Percentiles rank a stretch among this genome's conserved stretches.
phyloP scores from a whole-genome alignment of 1,284 basidiomycete genomes.

The Xanthoconium separans region DNA sequence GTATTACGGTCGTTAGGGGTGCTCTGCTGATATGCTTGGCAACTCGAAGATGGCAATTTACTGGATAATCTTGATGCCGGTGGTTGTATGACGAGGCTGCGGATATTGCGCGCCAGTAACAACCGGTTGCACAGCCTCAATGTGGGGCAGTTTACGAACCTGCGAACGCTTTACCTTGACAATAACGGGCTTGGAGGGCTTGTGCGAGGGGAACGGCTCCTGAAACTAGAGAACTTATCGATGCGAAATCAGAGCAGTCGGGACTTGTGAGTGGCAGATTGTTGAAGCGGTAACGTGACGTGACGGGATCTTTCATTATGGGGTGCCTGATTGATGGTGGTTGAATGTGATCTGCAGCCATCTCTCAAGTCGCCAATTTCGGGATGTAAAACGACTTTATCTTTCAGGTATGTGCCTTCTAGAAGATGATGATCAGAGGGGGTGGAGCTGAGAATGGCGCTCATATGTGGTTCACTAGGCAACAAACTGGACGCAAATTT shows the following conservation, averaged over 20 bases:
- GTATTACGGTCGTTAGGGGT: constrained; percentile 11
- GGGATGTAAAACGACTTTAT: constrained; percentile 91
- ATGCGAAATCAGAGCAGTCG: constrained; percentile 83
- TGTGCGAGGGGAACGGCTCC: constrained; percentile 53
- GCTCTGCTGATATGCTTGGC: constrained; percentile 17
- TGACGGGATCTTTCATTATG: constrained; percentile 39
- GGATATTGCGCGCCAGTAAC: constrained; percentile 84
- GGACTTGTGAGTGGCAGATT: constrained; percentile 59
- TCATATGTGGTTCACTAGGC: constrained; percentile 35
- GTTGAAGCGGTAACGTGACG: constrained; percentile 23
- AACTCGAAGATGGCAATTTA: constrained; percentile 68
- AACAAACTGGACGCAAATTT: constrained; percentile 47
- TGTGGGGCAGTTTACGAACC: constrained; percentile 63
- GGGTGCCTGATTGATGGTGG: constrained; percentile 36
- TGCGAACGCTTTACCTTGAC: constrained; percentile 93
- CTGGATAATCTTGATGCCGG: constrained; percentile 53
- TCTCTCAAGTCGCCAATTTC: constrained; percentile 70
- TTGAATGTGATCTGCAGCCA: constrained; percentile 42
- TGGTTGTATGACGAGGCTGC: constrained; percentile 62
- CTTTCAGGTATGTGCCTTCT: constrained; percentile 71
- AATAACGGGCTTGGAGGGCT: constrained; percentile 71
- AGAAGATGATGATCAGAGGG: constrained; percentile 2
- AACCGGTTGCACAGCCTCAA: constrained; percentile 77
- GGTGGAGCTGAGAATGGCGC: constrained; percentile 8
- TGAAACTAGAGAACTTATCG: constrained; percentile 86